A percentile compares a stretch with the other conserved stretches of the same genome.
phyloP scores from a whole-genome alignment of 2,329 filamentous ascomycete genomes.

The Proliferodiscus dingleyae region DNA sequence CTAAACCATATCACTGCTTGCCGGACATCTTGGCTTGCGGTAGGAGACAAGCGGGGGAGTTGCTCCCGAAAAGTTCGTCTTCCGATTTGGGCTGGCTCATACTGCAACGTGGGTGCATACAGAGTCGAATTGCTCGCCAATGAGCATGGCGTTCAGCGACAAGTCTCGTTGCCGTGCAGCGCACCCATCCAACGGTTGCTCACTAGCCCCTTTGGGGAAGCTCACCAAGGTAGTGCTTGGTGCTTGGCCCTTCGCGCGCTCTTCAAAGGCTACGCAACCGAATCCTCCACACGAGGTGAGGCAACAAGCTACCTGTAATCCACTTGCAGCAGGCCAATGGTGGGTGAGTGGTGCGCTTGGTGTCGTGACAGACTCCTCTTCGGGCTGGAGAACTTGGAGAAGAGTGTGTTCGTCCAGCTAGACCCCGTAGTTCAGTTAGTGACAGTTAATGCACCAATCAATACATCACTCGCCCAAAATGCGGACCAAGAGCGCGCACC shows the following conservation, averaged over 20 bases:
- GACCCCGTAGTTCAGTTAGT: no score
- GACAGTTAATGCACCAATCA: slow-evolving; percentile 1
- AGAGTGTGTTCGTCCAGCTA: not conserved
- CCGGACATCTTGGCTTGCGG: no score
- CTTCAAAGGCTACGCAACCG: no score
- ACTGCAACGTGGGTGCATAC: no score
- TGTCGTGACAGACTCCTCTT: not conserved
- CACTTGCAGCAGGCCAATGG: not conserved
- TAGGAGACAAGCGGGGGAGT: no score
- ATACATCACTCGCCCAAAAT: not conserved
- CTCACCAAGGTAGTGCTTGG: not conserved
- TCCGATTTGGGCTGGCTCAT: no score
- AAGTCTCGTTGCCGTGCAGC: no score
- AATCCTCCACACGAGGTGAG: not conserved
- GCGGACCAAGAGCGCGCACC: not conserved
- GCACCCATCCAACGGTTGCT: no score
- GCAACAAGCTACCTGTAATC: not conserved
- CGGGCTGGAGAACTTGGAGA: not conserved
- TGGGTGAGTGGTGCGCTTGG: not conserved
- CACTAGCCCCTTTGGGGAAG: slow-evolving; percentile 1
- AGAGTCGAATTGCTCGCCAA: no score
- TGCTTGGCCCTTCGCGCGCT: no score
- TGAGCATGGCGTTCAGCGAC: no score
- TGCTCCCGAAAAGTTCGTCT: no score
- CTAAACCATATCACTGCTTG: slow-evolving; percentile 2